Base-by-base conservation (phyloP, 2,329 filamentous ascomycete genomes). In the Penicillium decumbens region DNA sequence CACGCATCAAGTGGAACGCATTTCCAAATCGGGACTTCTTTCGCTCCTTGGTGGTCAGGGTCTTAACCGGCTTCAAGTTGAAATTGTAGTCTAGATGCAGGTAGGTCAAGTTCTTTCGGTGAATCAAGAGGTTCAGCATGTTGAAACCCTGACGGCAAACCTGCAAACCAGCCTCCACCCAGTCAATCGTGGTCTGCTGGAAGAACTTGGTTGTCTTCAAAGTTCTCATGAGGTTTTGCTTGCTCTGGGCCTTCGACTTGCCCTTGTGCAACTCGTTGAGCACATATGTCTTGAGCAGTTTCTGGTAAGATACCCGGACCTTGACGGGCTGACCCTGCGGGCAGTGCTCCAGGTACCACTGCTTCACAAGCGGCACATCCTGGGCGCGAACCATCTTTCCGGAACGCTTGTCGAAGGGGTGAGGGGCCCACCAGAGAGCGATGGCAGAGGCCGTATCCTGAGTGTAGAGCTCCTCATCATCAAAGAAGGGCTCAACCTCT, bases 1-100 rank as follows among this genome's bases (percentile, higher is more conserved):
- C 93, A 68, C 93, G 87, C 93, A 98, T 98, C 50, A 98, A 74
- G 72, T 98, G 93, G 78, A 98, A 98, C 18, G 93, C 95, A 67
- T 98, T 98, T 77, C 93, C 93, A 60, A 98, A 98, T 55, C 93
- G 87, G 27, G 92, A 97, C 81, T 98, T 98, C 78, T 98, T 98
- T 62, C 93, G 87, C 77, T 98, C 93, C 72, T 98, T 98, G 28
- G 93, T 98, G 0, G 93, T 98, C 60, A 98, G 73, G 0, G 93
- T 98, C 78, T 98, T 98, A 69, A 98, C 93, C 3, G 93, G 93
- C 77, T 98, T 98, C 71, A 98, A 67, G 72, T 98, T 98, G 78
- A 98, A 98, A 73, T 98, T 98, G 77, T 97, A 98, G 67, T 98
- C 93, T 47, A 98, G 83, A 78, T 98, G 95, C 48, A 98, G 80